Evolutionary conservation across 768 basidiomycete species (phyloP).

Genomic region (Amanita muscaria): DNA sequence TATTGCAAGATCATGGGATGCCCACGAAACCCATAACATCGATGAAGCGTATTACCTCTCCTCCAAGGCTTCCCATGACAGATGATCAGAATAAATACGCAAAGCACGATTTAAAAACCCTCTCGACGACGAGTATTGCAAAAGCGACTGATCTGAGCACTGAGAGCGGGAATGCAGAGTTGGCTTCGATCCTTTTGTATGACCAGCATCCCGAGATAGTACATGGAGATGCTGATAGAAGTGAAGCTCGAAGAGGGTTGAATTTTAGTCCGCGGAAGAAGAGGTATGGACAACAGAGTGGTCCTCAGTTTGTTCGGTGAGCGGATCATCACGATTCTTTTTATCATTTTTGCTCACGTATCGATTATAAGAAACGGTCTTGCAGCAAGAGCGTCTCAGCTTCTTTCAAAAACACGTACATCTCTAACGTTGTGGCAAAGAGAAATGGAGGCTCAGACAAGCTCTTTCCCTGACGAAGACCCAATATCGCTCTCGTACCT

Average conservation of each 20-base stretch:
- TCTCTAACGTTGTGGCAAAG: constrained; percentile 39
- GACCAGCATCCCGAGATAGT: constrained; percentile 32
- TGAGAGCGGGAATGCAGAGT: constrained; percentile 28
- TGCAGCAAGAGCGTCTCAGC: constrained; percentile 35
- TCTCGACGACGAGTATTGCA: constrained; percentile 42
- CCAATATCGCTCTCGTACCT: background rate
- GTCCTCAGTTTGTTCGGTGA: constrained; percentile 38
- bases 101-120: constrained; percentile 35
- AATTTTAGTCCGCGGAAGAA: constrained; percentile 46
- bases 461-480: background rate
- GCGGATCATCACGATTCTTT: constrained; percentile 14
- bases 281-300: constrained; percentile 21
- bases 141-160: constrained; percentile 43
- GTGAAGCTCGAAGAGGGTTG: constrained; percentile 36
- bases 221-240: constrained; percentile 12
- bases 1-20: background rate
- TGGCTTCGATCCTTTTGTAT: constrained; percentile 44
- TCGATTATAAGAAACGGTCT: constrained; percentile 33
- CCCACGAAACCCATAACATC: background rate
- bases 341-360: background rate
- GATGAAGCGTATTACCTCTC: background rate
- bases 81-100: background rate
- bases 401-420: constrained; percentile 30
- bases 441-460: constrained; percentile 27
- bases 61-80: background rate